phyloP scores from a whole-genome alignment of 495 filamentous ascomycete species.

The Xylaria sp. region DNA sequence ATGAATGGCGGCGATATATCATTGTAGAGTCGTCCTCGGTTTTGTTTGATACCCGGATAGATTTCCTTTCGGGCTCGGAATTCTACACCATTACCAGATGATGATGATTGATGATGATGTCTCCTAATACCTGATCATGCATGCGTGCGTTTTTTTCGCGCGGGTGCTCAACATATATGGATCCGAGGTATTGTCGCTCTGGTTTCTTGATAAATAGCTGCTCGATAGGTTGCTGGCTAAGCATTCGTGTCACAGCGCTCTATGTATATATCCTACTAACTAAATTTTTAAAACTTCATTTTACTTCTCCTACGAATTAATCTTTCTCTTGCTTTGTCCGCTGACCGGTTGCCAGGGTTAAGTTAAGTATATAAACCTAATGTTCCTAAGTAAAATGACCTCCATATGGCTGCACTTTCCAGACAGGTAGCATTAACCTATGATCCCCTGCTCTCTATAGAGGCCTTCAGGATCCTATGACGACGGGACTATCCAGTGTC shows the following conservation, averaged over 20 bases:
- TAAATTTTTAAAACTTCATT: background rate
- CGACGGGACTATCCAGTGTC: too few relatives aligned
- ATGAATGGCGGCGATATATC: constrained; percentile 25
- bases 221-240: background rate
- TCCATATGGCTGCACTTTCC: too few relatives aligned
- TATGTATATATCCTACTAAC: background rate
- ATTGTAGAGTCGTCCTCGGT: constrained; percentile 30
- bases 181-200: background rate
- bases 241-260: background rate
- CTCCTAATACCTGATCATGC: background rate
- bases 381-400: too few relatives aligned
- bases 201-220: background rate
- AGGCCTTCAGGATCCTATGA: too few relatives aligned
- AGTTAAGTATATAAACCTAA: too few relatives aligned
- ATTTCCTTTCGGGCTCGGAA: constrained; percentile 40
- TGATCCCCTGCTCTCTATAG: too few relatives aligned
- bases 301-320: background rate
- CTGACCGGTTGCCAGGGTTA: background rate
- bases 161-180: background rate
- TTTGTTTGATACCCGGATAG: constrained; percentile 48
- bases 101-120: constrained; percentile 14
- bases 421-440: too few relatives aligned
- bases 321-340: background rate
- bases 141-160: background rate
- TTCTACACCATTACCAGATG: constrained; percentile 24